Evolutionary conservation across 2,329 filamentous ascomycete genomes (phyloP), one percentile per base, ranked within the genome.

Genomic region (Penicillium crustosum): DNA sequence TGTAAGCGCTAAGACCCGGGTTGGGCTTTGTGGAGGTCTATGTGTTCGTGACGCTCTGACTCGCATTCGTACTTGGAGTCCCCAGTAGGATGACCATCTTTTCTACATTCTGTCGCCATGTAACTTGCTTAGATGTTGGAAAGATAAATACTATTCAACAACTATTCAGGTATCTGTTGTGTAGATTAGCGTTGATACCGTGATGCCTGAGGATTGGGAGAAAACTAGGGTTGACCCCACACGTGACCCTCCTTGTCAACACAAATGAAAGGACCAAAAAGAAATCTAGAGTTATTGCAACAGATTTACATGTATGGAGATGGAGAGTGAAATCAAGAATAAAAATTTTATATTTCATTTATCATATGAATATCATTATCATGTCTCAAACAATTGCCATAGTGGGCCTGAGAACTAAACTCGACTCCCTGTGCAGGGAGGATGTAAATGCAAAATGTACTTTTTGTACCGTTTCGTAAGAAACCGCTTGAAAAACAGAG

Each of bases 351-450:
- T 35, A 36, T 45, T 47, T 45, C 50, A 36, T 45, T 47, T 19
- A 33, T 52, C 49, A 13, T 44, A 44, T 19, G 29, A 43, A 50
- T 49, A 45, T 66, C 62, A 66, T 66, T 64, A 66, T 65, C 53
- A 60, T 65, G 53, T 54, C 41, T 43, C 43, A 36, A 33, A 31
- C 19, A 21, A 17, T 39, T 23, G 45, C 48, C 38, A 23, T n/a
- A 21, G 15, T 50, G 42, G 53, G 50, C 35, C 50, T 13, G 38
- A 49, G 41, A 53, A 43, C 44, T 41, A 41, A 43, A 57, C 15
- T 44, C 38, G 38, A 56, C 48, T 52, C 38, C 48, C 27, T 36
- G 36, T 21, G 23, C 21, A 38, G 12, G 36, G 33, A 27, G 31
- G n/a, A 54, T 8, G 19, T 36, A 29, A 41, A 49, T 55, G 52